Evolutionary conservation across 371 early-diverging fungal genomes (phyloP).

Genomic region (Actinomortierella ambigua): DNA sequence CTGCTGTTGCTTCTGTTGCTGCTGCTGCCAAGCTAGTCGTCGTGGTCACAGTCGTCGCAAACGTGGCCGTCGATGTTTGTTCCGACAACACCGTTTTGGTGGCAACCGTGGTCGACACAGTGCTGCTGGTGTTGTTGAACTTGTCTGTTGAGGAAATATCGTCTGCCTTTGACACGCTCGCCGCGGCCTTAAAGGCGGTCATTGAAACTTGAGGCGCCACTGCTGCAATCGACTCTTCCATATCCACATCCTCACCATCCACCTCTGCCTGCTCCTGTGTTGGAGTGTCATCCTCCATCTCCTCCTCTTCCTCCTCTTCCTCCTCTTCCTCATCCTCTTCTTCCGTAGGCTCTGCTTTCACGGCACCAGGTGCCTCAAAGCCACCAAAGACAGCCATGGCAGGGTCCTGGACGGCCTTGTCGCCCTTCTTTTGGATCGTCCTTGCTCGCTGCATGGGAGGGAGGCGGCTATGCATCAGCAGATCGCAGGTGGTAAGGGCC

Average conservation of each 20-base stretch:
- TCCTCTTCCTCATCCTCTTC: slow-evolving; percentile 6
- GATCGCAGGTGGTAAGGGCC: slow-evolving; percentile 59
- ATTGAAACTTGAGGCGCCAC: slow-evolving; percentile 7
- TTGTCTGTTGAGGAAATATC: too few relatives aligned
- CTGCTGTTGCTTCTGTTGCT: too few relatives aligned
- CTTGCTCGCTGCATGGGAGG: slow-evolving; percentile 62
- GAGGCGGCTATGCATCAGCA: slow-evolving; percentile 60
- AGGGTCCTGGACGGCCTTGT: slow-evolving; percentile 34
- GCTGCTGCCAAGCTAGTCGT: too few relatives aligned
- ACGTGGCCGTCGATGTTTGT: too few relatives aligned
- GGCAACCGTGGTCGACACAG: too few relatives aligned
- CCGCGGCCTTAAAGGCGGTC: slow-evolving; percentile 17
- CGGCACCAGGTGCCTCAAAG: slow-evolving; percentile 21
- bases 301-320: slow-evolving; percentile 6
- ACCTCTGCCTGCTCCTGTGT: slow-evolving; percentile 8
- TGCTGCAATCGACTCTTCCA: not conserved
- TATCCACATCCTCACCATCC: slow-evolving; percentile 14
- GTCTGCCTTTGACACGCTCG: not conserved
- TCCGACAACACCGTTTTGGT: too few relatives aligned
- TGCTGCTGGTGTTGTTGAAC: too few relatives aligned
- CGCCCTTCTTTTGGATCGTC: slow-evolving; percentile 23
- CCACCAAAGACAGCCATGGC: slow-evolving; percentile 31
- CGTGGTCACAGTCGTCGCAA: too few relatives aligned
- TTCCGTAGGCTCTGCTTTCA: not conserved
- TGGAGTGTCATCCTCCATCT: slow-evolving; percentile 5